phyloP scores from a whole-genome alignment of 73 alveolate genomes.

The Uronychia binucleata region DNA sequence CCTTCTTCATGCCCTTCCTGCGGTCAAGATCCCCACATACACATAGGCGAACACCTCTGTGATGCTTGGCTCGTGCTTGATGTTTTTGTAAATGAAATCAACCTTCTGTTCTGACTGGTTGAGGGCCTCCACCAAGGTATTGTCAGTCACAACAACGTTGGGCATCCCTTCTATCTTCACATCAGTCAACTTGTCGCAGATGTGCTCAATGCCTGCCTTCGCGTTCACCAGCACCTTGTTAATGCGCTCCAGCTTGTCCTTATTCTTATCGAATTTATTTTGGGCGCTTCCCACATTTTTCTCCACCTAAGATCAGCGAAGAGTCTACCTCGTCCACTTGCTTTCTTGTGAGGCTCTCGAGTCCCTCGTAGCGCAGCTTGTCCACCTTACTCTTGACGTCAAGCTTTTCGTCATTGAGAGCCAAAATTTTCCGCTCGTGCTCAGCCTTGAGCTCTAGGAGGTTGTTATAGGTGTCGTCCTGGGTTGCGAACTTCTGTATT shows the following conservation, averaged over 20 bases:
- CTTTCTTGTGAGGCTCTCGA: constrained; percentile 89
- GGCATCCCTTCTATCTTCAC: constrained; percentile 81
- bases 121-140: constrained; percentile 76
- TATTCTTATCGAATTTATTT: constrained; percentile 70
- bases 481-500: constrained; percentile 96
- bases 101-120: constrained; percentile 72
- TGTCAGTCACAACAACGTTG: constrained; percentile 72
- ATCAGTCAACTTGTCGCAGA: constrained; percentile 70
- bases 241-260: constrained; percentile 81
- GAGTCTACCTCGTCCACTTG: constrained; percentile 79
- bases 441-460: constrained; percentile 84
- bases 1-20: constrained; percentile 52
- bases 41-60: constrained; percentile 4
- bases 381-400: constrained; percentile 80
- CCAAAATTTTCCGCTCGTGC: constrained; percentile 78
- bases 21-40: constrained; percentile 11
- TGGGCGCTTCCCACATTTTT: constrained; percentile 69
- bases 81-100: constrained; percentile 28
- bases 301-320: constrained; percentile 48
- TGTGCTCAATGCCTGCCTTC: constrained; percentile 90
- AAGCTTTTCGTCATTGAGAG: constrained; percentile 73
- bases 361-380: constrained; percentile 85
- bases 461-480: constrained; percentile 90
- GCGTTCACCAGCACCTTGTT: constrained; percentile 68
- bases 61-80: constrained; percentile 53